Conservation (phyloP, 192 early-diverging fungal species). For the Gonapodya sp. region DNA sequence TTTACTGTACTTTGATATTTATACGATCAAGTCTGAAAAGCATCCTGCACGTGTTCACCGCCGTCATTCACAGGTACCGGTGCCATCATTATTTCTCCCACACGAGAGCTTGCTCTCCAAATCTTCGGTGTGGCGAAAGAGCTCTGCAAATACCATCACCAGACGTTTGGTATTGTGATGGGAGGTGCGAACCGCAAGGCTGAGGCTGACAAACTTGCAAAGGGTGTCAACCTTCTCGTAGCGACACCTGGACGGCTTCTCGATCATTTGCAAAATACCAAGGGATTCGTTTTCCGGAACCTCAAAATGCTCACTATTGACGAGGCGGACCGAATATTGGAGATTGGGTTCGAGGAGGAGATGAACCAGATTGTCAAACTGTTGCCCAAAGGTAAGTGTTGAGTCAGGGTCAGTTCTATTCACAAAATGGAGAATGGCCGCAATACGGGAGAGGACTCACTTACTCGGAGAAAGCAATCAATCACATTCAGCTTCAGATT, state of each 20-base stretch:
- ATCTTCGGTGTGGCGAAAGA: conserved; percentile 98
- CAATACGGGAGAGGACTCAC: neutral
- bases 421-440: no score
- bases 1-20: conserved; percentile 14
- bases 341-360: conserved; percentile 97
- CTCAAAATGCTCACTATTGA: conserved; percentile 88
- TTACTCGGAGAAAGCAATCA: neutral
- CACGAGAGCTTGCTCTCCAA: conserved; percentile 96
- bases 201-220: conserved; percentile 88
- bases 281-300: conserved; percentile 90
- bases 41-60: neutral
- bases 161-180: conserved; percentile 98
- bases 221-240: conserved; percentile 93
- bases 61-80: conserved; percentile 57
- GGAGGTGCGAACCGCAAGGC: conserved; percentile 95
- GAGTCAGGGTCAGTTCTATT: neutral
- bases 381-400: conserved; percentile 60
- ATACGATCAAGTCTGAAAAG: neutral
- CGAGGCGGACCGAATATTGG: conserved; percentile 97
- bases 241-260: conserved; percentile 94
- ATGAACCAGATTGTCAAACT: conserved; percentile 96
- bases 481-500: neutral
- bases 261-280: conserved; percentile 98
- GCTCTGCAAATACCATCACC: conserved; percentile 83
- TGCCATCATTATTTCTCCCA: conserved; percentile 90